phyloP scores from a whole-genome alignment of 2,329 filamentous ascomycete genomes.

The Paramyrothecium sp. region DNA sequence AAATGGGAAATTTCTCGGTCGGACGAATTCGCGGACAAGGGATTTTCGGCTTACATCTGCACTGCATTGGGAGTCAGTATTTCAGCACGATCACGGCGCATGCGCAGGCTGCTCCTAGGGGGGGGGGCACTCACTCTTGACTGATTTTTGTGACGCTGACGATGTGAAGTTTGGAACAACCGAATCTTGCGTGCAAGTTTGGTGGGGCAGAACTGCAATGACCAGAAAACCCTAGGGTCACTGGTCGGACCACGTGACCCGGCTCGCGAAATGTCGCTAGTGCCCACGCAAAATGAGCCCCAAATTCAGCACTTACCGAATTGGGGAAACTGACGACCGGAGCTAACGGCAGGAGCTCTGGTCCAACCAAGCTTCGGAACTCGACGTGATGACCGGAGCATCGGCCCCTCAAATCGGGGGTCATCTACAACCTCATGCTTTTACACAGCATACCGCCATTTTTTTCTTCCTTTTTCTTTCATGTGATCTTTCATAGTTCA shows the following conservation, averaged over 20 bases:
- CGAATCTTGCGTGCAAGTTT: conserved; percentile 39
- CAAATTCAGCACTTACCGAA: too few relatives aligned
- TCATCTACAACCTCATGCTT: too few relatives aligned
- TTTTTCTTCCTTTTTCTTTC: too few relatives aligned
- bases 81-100: conserved; percentile 3
- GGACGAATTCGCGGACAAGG: conserved; percentile 18
- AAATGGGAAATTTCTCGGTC: conserved; percentile 6
- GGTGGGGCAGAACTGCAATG: conserved; percentile 37
- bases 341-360: neutral
- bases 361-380: too few relatives aligned
- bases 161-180: conserved; percentile 36
- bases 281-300: too few relatives aligned
- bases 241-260: conserved; percentile 26
- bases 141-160: conserved; percentile 50
- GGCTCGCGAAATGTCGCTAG: neutral
- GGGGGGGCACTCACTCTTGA: conserved; percentile 54
- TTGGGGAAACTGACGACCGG: neutral
- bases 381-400: too few relatives aligned
- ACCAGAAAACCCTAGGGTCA: conserved; percentile 35
- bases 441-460: too few relatives aligned
- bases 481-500: neutral
- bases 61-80: conserved; percentile 48
- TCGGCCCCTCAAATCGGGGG: too few relatives aligned
- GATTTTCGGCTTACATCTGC: conserved; percentile 73
- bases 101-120: conserved; percentile 10